phyloP scores from a whole-genome alignment of 257 asterid species.

The Anisodus tanguticus region DNA sequence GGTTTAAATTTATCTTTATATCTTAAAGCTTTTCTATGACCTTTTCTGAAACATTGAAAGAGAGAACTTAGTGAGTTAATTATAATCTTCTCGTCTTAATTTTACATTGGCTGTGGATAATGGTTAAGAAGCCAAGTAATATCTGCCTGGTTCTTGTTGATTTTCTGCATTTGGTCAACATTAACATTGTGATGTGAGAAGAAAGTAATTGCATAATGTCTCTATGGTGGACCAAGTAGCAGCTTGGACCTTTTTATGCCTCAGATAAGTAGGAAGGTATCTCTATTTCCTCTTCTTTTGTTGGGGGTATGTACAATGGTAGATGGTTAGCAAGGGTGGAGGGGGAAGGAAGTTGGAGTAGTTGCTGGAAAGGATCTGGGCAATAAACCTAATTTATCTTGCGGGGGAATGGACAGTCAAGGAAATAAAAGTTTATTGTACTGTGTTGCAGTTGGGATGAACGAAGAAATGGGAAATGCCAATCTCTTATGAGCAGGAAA shows the following conservation, averaged over 20 bases:
- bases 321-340: background rate
- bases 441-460: constrained; percentile 24
- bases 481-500: constrained; percentile 11
- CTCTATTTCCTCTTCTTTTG: background rate
- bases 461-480: constrained; percentile 15
- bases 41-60: background rate
- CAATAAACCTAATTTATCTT: constrained; percentile 18
- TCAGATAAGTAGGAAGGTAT: background rate
- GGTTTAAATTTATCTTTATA: background rate
- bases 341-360: constrained; percentile 10
- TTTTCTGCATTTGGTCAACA: constrained; percentile 3
- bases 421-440: constrained; percentile 1
- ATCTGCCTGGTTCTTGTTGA: constrained; percentile 26
- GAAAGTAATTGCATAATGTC: constrained; percentile 20
- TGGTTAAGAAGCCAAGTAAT: background rate
- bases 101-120: background rate
- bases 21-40: background rate
- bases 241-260: background rate
- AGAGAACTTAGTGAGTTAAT: background rate
- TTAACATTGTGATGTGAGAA: constrained; percentile 3
- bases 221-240: background rate
- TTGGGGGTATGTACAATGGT: background rate
- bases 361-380: constrained; percentile 16
- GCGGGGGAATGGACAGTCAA: background rate
- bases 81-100: background rate